Base-by-base conservation (phyloP, 2,329 filamentous ascomycete species). In the Aureobasidium namibiae region DNA sequence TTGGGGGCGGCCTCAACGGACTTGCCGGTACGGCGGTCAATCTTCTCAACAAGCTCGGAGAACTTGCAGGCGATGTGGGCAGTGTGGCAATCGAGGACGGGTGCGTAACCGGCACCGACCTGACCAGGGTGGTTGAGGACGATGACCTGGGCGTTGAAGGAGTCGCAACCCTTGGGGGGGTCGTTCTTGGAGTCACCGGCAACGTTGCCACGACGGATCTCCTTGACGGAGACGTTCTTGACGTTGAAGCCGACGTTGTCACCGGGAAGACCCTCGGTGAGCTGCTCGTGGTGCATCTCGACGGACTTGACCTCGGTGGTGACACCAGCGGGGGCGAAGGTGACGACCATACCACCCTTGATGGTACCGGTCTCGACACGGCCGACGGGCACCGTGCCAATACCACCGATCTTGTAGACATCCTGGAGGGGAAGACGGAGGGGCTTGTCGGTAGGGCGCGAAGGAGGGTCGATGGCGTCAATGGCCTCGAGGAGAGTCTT, bases 161-260 rank as follows among this genome's bases (percentile, higher is more conserved):
- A 92, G 73, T 92, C 91, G 74, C 85, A 86, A 74, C 84, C 94
- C 76, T 81, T 77, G 68, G 94, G 90, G 73, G 94, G 94, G 83
- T 99, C 94, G 85, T 95, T 95, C 92, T 99, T 99, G 86, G 90
- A 92, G 90, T 99, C 94, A 90, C 91, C 90, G 74, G 89, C 89
- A 73, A 99, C 94, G 88, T 99, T 97, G 76, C 94, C 94, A 95
- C 94, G 94, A 82, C 94, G 94, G 76, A 99, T 96, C 80, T 99
- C 94, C 92, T 99, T 99, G 83, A 99, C 94, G 80, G 94, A 97
- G 75, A 99, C 94, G 94, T 99, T 99, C 92, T 99, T 99, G 83
- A 99, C 92, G 90, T 99, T 99, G 92, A 99, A 99, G 74, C 94
- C 94, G 79, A 99, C 94, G 85, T 99, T 99, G 90, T 99, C 94